These are phyloP conservation scores for Amaranthus hypochondriacus DNA, from an alignment of 148 eudicot species.

Conservation along the genomic window DNA sequence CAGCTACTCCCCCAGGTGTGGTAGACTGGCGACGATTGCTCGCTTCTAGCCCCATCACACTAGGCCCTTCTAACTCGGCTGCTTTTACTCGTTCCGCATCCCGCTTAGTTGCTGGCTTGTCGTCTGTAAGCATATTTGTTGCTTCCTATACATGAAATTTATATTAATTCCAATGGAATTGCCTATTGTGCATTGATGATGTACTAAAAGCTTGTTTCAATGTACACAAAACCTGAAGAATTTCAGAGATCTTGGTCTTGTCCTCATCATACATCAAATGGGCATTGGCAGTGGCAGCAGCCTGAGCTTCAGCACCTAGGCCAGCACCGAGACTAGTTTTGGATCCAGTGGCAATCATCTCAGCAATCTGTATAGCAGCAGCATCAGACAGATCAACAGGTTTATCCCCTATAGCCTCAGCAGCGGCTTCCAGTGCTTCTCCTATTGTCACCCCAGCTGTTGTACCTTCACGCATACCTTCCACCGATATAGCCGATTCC, in stretches of 20 bases:
- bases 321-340: conserved; percentile 34
- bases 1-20: conserved; percentile 56
- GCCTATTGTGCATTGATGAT: no score
- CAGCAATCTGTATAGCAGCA: conserved; percentile 66
- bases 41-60: conserved; percentile 22
- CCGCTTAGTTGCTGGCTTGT: conserved; percentile 45
- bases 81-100: conserved; percentile 52
- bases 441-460: conserved; percentile 38
- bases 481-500: conserved; percentile 13
- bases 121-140: conserved; percentile 33
- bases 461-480: neutral
- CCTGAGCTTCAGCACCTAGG: conserved; percentile 53
- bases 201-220: neutral
- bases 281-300: conserved; percentile 42
- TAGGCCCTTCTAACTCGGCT: conserved; percentile 45
- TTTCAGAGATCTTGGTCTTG: conserved; percentile 46
- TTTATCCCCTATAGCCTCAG: conserved; percentile 44
- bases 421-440: conserved; percentile 59
- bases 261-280: conserved; percentile 28
- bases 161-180: no score
- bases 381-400: conserved; percentile 58
- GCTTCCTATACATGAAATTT: conserved; percentile 36
- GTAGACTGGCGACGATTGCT: conserved; percentile 18
- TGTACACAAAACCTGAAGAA: conserved; percentile 31
- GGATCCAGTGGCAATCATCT: conserved; percentile 50